Evolutionary conservation across 192 early-diverging fungal genomes (phyloP).

Genomic region (Linnemannia elongata): DNA sequence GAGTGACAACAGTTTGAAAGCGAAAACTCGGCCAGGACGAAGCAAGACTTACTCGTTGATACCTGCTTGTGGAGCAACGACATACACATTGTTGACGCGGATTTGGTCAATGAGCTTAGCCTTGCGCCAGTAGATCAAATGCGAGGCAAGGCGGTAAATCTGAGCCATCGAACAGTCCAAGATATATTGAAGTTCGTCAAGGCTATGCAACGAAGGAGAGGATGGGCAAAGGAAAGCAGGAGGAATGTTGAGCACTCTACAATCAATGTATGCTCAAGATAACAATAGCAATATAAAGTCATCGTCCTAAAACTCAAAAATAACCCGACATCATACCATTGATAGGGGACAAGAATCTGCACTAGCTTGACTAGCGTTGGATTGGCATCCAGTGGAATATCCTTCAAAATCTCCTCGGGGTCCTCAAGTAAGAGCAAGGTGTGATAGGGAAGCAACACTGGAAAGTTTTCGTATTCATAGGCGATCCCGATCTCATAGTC

Average conservation of each 20-base stretch:
- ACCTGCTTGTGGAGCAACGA: constrained; percentile 75
- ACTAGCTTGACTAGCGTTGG: constrained; percentile 91
- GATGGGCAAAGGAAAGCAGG: not conserved
- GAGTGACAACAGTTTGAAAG: not conserved
- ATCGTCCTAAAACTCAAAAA: not conserved
- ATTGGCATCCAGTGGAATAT: constrained; percentile 84
- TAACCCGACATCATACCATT: constrained; percentile 63
- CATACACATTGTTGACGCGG: constrained; percentile 81
- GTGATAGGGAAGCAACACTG: constrained; percentile 88
- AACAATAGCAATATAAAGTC: not conserved
- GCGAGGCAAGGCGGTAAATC: constrained; percentile 89
- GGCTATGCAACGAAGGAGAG: constrained; percentile 49
- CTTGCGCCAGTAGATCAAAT: constrained; percentile 94
- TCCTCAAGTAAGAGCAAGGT: constrained; percentile 88
- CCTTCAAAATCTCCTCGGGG: constrained; percentile 83
- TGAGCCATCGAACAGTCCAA: constrained; percentile 96
- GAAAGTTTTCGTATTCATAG: constrained; percentile 77
- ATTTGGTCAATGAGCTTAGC: constrained; percentile 92
- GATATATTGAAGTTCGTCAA: constrained; percentile 84
- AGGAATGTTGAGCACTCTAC: not conserved
- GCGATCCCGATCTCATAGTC: constrained; percentile 54
- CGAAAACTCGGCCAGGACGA: not conserved
- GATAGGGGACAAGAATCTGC: constrained; percentile 87
- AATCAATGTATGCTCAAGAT: too few relatives aligned
- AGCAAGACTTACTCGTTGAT: constrained; percentile 64